These are phyloP conservation scores for Coprinopsis marcescibilis DNA, from an alignment of 768 basidiomycete genomes.

Conservation along the genomic window DNA sequence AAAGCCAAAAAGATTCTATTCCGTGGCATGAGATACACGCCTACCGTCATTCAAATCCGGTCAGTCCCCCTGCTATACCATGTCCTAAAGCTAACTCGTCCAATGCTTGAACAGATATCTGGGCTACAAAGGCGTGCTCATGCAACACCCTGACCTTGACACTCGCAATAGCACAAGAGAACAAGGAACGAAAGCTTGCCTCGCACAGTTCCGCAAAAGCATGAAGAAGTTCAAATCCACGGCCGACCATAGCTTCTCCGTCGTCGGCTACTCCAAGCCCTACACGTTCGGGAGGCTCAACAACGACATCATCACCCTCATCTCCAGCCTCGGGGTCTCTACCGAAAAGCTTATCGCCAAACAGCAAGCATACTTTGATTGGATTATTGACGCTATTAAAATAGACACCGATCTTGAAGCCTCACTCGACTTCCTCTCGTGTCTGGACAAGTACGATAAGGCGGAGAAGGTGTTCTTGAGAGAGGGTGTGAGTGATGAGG, in stretches of 20 bases:
- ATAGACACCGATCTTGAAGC: slow-evolving; percentile 29
- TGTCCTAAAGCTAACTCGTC: not conserved
- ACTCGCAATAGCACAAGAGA: slow-evolving; percentile 22
- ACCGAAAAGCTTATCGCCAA: slow-evolving; percentile 48
- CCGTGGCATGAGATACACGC: slow-evolving; percentile 50
- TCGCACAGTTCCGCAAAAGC: slow-evolving; percentile 57
- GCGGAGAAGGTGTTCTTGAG: slow-evolving; percentile 38
- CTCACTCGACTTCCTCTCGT: slow-evolving; percentile 54
- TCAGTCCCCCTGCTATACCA: slow-evolving; percentile 17
- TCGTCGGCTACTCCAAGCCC: slow-evolving; percentile 58
- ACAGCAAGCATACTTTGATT: slow-evolving; percentile 52
- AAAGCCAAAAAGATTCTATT: slow-evolving; percentile 51
- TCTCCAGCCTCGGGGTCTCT: slow-evolving; percentile 57
- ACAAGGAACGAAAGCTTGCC: slow-evolving; percentile 19
- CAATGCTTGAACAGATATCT: slow-evolving; percentile 37
- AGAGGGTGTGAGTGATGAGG: not conserved
- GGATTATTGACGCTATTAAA: slow-evolving; percentile 46
- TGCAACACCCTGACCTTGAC: slow-evolving; percentile 60
- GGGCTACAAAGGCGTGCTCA: slow-evolving; percentile 70
- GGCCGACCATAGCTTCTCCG: slow-evolving; percentile 54
- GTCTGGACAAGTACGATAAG: slow-evolving; percentile 38
- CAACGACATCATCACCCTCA: slow-evolving; percentile 62
- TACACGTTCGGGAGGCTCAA: slow-evolving; percentile 63
- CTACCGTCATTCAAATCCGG: slow-evolving; percentile 61
- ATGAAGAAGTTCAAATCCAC: slow-evolving; percentile 66